phyloP scores from a whole-genome alignment of 2,329 filamentous ascomycete genomes.

The Diaporthe caulivora region DNA sequence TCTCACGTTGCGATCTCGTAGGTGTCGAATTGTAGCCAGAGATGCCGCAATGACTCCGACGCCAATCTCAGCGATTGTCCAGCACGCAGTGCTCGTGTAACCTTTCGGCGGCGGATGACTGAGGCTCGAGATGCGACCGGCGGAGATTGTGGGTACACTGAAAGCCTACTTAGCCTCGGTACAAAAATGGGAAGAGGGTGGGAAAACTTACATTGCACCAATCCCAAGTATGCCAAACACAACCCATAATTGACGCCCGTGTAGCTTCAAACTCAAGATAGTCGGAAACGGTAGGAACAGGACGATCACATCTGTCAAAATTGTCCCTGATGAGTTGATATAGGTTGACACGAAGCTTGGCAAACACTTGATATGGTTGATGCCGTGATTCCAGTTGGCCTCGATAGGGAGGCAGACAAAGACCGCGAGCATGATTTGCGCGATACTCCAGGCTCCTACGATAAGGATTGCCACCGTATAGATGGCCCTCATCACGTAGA shows the following conservation, averaged over 20 bases:
- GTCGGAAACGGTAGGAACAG: slow-evolving; percentile 19
- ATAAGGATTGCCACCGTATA: background rate
- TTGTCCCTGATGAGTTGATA: slow-evolving; percentile 9
- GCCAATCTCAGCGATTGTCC: slow-evolving; percentile 20
- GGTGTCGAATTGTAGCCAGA: slow-evolving; percentile 9
- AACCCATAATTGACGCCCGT: slow-evolving; percentile 1
- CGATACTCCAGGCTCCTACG: background rate
- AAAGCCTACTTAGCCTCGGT: background rate
- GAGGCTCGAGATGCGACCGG: slow-evolving; percentile 8
- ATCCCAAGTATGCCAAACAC: background rate
- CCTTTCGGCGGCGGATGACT: slow-evolving; percentile 8
- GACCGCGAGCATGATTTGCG: slow-evolving; percentile 10
- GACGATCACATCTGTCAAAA: slow-evolving; percentile 14
- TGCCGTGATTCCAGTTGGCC: slow-evolving; percentile 11
- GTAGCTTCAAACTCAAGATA: background rate
- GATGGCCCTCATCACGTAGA: slow-evolving; percentile 2
- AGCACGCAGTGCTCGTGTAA: slow-evolving; percentile 1
- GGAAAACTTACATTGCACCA: slow-evolving; percentile 1
- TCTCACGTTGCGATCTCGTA: slow-evolving; percentile 9
- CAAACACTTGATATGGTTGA: background rate
- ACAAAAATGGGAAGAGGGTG: background rate
- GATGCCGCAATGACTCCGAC: slow-evolving; percentile 6
- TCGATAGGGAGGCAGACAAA: slow-evolving; percentile 1
- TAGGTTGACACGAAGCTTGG: slow-evolving; percentile 13
- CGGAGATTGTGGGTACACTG: slow-evolving; percentile 1